A percentile compares a stretch with the other conserved stretches of the same genome.
phyloP scores from a whole-genome alignment of 176 grass and related monocot species.

The Canna indica region DNA sequence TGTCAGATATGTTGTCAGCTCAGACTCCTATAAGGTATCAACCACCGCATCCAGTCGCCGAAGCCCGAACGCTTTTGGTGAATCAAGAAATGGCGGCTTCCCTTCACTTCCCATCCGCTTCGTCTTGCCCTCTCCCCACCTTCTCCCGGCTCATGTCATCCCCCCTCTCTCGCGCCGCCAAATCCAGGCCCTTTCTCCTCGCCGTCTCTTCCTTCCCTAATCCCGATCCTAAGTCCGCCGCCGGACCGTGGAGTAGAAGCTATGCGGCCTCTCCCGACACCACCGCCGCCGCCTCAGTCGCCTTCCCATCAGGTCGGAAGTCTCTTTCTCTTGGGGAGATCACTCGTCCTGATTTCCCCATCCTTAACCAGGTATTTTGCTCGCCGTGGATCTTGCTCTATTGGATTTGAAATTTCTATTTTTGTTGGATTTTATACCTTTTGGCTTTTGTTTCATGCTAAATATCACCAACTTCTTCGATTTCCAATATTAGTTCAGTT shows the following conservation, averaged over 20 bases:
- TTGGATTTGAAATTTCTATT: not conserved
- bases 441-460: no score
- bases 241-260: not conserved
- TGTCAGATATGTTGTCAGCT: not conserved
- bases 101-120: conserved; percentile 20
- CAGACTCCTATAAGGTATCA: not conserved
- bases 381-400: not conserved
- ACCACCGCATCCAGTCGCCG: not conserved
- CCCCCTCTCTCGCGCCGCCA: conserved; percentile 10
- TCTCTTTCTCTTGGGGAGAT: conserved; percentile 61
- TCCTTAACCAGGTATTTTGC: conserved; percentile 62
- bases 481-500: not conserved
- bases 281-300: conserved; percentile 21
- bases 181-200: not conserved
- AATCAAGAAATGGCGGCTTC: conserved; percentile 16
- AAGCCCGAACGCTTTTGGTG: not conserved
- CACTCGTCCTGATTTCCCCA: conserved; percentile 68
- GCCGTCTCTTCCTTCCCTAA: not conserved
- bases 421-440: not conserved
- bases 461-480: no score
- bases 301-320: conserved; percentile 29
- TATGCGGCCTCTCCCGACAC: conserved; percentile 6
- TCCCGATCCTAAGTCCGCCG: not conserved
- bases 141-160: conserved; percentile 31
- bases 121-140: conserved; percentile 11